A percentile compares a stretch with the other conserved stretches of the same genome.
Evolutionary conservation across 768 basidiomycete species (phyloP).

Genomic region (Lentinula sp.): DNA sequence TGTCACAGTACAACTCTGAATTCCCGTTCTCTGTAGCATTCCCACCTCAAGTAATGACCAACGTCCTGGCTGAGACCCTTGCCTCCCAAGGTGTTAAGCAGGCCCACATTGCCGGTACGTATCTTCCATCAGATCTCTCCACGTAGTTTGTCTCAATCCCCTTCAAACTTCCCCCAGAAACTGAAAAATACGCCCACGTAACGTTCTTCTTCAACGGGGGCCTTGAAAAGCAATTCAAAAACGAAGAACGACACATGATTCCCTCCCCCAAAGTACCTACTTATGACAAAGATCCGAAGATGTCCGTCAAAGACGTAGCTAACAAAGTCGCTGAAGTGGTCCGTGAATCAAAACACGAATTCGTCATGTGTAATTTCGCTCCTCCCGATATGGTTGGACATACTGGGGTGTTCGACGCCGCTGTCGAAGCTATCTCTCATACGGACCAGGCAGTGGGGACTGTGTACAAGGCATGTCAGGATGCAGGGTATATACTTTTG

Average conservation of each 20-base stretch:
- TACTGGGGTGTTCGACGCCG: conserved; percentile 88
- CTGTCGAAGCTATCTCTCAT: conserved; percentile 80
- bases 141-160: not conserved
- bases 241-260: conserved; percentile 83
- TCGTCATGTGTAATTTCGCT: conserved; percentile 97
- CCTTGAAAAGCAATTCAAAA: conserved; percentile 84
- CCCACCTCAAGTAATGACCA: conserved; percentile 91
- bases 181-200: conserved; percentile 97
- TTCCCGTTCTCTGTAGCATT: conserved; percentile 89
- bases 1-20: conserved; percentile 90
- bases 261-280: conserved; percentile 92
- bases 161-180: conserved; percentile 43
- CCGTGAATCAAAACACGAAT: conserved; percentile 63
- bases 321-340: conserved; percentile 90
- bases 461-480: conserved; percentile 78
- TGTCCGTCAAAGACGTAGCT: conserved; percentile 85
- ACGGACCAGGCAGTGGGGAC: conserved; percentile 89
- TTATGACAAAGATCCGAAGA: conserved; percentile 86
- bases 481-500: conserved; percentile 80
- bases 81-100: conserved; percentile 75
- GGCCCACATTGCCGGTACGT: conserved; percentile 77
- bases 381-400: conserved; percentile 98
- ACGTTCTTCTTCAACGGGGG: conserved; percentile 99
- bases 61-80: conserved; percentile 93
- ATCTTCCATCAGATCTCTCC: not conserved